Conservation (phyloP, 2,329 filamentous ascomycete species). For the Oidium heveae region DNA sequence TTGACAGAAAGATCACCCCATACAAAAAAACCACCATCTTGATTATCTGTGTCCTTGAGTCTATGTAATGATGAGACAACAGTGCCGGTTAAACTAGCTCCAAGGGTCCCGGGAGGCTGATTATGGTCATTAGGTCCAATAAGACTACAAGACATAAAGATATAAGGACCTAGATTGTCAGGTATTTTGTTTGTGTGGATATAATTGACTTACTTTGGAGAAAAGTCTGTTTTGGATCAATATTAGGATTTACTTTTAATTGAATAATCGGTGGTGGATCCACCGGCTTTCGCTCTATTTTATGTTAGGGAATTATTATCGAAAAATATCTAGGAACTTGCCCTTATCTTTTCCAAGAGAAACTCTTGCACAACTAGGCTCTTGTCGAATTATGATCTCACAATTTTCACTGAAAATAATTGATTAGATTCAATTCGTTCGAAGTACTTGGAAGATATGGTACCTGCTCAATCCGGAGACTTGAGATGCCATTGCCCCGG, state of each 20-base stretch:
- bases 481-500: constrained; percentile 1
- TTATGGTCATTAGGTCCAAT: constrained; percentile 18
- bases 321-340: constrained; percentile 13
- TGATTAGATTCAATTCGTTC: background rate
- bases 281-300: constrained; percentile 53
- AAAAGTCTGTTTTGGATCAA: constrained; percentile 22
- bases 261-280: constrained; percentile 72
- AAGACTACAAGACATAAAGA: constrained; percentile 22
- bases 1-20: constrained; percentile 70
- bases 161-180: constrained; percentile 19
- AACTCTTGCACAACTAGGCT: constrained; percentile 40
- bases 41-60: constrained; percentile 52
- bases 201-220: constrained; percentile 26
- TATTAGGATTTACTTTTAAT: constrained; percentile 25
- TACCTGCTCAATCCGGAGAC: background rate
- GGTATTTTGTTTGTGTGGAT: background rate
- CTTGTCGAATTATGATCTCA: constrained; percentile 34
- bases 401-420: constrained; percentile 23
- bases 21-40: constrained; percentile 70
- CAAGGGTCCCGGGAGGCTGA: constrained; percentile 16
- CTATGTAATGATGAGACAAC: constrained; percentile 61
- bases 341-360: constrained; percentile 53
- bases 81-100: constrained; percentile 39
- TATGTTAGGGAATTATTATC: background rate
- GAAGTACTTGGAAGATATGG: background rate